phyloP scores from a whole-genome alignment of 441 rosid species.

The Omphalea diandra region DNA sequence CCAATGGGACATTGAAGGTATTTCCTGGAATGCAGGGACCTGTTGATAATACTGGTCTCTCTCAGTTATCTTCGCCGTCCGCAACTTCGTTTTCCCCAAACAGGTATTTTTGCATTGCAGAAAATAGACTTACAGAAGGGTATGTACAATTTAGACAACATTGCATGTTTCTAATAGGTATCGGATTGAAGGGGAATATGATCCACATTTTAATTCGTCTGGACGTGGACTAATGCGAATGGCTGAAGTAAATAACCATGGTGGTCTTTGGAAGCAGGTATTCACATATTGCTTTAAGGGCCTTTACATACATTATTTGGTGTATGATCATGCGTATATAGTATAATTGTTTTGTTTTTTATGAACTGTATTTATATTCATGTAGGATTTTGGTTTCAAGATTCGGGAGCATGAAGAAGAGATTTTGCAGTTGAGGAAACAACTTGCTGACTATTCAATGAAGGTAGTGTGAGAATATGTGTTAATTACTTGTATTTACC shows the following conservation, averaged over 20 bases:
- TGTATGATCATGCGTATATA: background rate
- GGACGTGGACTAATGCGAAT: conserved; percentile 48
- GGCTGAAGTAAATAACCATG: conserved; percentile 50
- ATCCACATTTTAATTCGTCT: conserved; percentile 34
- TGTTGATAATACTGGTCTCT: conserved; percentile 38
- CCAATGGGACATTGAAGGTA: conserved; percentile 57
- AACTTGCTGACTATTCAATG: conserved; percentile 80
- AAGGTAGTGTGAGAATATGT: conserved; percentile 52
- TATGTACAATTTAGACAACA: conserved; percentile 14
- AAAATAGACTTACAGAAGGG: background rate
- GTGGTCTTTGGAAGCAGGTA: conserved; percentile 81
- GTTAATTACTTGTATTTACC: background rate
- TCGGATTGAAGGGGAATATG: conserved; percentile 55
- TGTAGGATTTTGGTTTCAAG: conserved; percentile 66
- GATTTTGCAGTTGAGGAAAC: conserved; percentile 71
- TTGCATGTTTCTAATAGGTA: conserved; percentile 53
- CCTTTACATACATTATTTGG: background rate
- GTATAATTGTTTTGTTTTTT: conserved; percentile 9
- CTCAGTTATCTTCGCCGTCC: conserved; percentile 73
- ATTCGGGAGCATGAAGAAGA: conserved; percentile 87
- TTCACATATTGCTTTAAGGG: conserved; percentile 14
- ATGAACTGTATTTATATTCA: conserved; percentile 22
- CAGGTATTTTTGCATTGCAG: conserved; percentile 46
- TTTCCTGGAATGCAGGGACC: conserved; percentile 33
- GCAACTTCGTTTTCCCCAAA: conserved; percentile 53